phyloP scores from a whole-genome alignment of 768 basidiomycete genomes.

The Rhizopogon vesiculosus region DNA sequence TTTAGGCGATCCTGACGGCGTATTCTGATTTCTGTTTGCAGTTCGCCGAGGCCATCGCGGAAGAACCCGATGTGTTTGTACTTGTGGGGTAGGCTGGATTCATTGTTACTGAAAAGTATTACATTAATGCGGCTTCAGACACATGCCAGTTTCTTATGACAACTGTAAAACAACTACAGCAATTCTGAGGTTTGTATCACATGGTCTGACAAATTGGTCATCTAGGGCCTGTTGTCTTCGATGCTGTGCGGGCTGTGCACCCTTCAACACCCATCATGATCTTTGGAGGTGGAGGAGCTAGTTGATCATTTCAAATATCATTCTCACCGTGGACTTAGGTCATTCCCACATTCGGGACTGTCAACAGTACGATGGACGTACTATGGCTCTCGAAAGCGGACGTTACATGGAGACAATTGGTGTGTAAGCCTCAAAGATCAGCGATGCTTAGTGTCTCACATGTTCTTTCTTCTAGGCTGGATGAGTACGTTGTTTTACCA shows the following conservation, averaged over 20 bases:
- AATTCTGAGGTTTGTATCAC: neutral
- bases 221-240: slow-evolving; percentile 66
- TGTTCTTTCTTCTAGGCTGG: slow-evolving; percentile 37
- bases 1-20: too few relatives aligned
- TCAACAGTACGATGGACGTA: slow-evolving; percentile 61
- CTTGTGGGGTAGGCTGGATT: slow-evolving; percentile 51
- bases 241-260: slow-evolving; percentile 70
- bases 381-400: slow-evolving; percentile 78
- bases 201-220: neutral
- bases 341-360: slow-evolving; percentile 83
- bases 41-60: slow-evolving; percentile 75
- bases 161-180: slow-evolving; percentile 42
- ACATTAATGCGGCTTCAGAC: slow-evolving; percentile 34
- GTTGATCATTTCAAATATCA: neutral
- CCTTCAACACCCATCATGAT: slow-evolving; percentile 76
- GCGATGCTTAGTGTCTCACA: neutral
- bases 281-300: slow-evolving; percentile 53
- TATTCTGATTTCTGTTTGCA: slow-evolving; percentile 18
- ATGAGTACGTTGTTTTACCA: slow-evolving; percentile 43
- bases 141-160: slow-evolving; percentile 76
- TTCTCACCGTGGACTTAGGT: slow-evolving; percentile 28
- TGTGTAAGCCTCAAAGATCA: slow-evolving; percentile 21
- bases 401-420: slow-evolving; percentile 93
- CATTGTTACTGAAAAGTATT: neutral
- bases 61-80: slow-evolving; percentile 81